Percentiles rank a stretch among this genome's conserved stretches.
Evolutionary conservation across 1,139 yeast genomes (phyloP).

Genomic region (Protomyces macrosporus): DNA sequence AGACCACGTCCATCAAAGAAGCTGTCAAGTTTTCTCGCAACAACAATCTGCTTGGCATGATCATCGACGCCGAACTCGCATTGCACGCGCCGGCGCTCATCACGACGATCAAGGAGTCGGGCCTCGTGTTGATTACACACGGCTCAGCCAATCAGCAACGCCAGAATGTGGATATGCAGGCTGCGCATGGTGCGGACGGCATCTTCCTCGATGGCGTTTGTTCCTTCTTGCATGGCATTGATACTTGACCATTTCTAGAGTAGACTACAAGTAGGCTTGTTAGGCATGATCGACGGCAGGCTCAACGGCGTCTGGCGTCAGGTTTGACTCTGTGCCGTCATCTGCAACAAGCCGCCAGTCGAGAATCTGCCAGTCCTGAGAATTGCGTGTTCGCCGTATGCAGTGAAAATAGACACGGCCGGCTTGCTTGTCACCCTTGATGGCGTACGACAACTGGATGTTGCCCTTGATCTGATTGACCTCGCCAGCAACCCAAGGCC

Average conservation of each 20-base stretch:
- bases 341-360: slow-evolving; percentile 11
- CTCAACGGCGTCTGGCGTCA: slow-evolving; percentile 13
- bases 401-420: slow-evolving; percentile 16
- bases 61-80: slow-evolving; percentile 35
- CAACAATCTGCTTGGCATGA: slow-evolving; percentile 79
- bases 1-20: slow-evolving; percentile 54
- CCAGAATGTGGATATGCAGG: slow-evolving; percentile 30
- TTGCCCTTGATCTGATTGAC: slow-evolving; percentile 77
- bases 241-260: background rate
- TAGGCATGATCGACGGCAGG: background rate
- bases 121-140: slow-evolving; percentile 72
- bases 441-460: slow-evolving; percentile 65
- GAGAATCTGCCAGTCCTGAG: slow-evolving; percentile 17
- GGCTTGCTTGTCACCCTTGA: slow-evolving; percentile 50
- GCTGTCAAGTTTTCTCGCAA: slow-evolving; percentile 68
- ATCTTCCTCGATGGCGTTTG: slow-evolving; percentile 14
- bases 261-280: background rate
- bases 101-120: slow-evolving; percentile 70
- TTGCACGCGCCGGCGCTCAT: slow-evolving; percentile 68
- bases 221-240: slow-evolving; percentile 16
- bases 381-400: slow-evolving; percentile 3
- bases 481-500: slow-evolving; percentile 87
- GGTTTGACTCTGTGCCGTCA: background rate
- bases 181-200: slow-evolving; percentile 19
- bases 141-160: slow-evolving; percentile 34